These are phyloP conservation scores for Calonectria crousiana DNA, from an alignment of 2,329 filamentous ascomycete species.

Conservation along the genomic window DNA sequence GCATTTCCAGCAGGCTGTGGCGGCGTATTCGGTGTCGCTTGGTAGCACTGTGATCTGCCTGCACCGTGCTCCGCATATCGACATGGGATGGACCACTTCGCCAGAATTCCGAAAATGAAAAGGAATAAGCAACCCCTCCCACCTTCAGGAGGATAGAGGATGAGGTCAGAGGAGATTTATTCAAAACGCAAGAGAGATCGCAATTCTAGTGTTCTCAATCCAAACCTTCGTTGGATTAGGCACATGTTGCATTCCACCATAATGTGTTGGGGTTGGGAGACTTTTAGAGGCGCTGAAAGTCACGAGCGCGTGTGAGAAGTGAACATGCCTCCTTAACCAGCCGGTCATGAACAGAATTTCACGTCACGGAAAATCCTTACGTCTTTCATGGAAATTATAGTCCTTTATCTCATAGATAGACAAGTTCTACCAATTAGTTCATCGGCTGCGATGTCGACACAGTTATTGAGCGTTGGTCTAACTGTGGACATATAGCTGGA, in stretches of 20 bases:
- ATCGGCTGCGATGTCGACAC: neutral
- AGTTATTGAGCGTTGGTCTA: neutral
- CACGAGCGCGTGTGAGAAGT: neutral
- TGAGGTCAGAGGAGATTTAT: neutral
- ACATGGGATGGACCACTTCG: neutral
- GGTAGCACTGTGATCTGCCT: neutral
- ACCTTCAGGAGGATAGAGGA: neutral
- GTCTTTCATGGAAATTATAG: neutral
- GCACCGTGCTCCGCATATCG: slow-evolving; percentile 1
- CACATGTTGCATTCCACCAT: neutral
- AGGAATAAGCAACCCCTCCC: neutral
- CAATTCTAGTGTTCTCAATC: neutral
- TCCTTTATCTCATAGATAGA: neutral
- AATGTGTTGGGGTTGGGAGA: neutral
- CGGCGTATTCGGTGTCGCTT: slow-evolving; percentile 19
- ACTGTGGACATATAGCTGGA: neutral
- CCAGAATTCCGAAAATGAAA: neutral
- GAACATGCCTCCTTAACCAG: neutral
- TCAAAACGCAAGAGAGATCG: neutral
- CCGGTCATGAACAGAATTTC: neutral
- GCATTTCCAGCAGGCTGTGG: slow-evolving; percentile 21
- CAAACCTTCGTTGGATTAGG: neutral
- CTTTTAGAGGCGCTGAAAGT: neutral
- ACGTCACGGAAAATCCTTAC: neutral
- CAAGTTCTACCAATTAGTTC: neutral